Conservation (phyloP, 192 early-diverging fungal genomes). For the Backusella liffmaniae region DNA sequence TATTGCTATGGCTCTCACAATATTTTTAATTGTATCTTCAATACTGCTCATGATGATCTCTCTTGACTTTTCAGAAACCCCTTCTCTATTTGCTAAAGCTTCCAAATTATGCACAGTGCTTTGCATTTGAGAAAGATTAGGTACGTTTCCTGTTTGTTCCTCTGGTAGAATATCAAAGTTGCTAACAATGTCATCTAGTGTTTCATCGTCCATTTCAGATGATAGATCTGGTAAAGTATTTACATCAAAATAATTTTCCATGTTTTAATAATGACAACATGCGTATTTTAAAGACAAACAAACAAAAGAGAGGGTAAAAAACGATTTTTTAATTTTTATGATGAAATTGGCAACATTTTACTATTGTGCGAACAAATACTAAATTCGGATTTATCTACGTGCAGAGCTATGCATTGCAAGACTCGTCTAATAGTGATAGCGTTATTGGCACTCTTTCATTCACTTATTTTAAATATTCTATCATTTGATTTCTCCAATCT, state of each 20-base stretch:
- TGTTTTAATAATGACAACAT: too few species aligned
- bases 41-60: neutral
- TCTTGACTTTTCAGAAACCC: neutral
- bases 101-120: neutral
- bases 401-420: too few species aligned
- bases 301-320: neutral
- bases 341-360: neutral
- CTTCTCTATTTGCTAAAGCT: neutral
- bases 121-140: neutral
- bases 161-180: neutral
- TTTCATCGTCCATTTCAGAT: neutral
- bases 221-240: neutral
- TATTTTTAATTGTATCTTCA: conserved; percentile 1
- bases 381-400: too few species aligned
- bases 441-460: too few species aligned
- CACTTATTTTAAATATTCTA: too few species aligned
- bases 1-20: neutral
- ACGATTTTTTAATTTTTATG: neutral
- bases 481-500: too few species aligned
- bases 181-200: neutral
- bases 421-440: too few species aligned
- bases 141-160: neutral
- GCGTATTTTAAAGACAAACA: neutral
- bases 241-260: neutral
- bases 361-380: neutral